Evolutionary conservation across 495 filamentous ascomycete species (phyloP).

Genomic region (Physcia stellaris): DNA sequence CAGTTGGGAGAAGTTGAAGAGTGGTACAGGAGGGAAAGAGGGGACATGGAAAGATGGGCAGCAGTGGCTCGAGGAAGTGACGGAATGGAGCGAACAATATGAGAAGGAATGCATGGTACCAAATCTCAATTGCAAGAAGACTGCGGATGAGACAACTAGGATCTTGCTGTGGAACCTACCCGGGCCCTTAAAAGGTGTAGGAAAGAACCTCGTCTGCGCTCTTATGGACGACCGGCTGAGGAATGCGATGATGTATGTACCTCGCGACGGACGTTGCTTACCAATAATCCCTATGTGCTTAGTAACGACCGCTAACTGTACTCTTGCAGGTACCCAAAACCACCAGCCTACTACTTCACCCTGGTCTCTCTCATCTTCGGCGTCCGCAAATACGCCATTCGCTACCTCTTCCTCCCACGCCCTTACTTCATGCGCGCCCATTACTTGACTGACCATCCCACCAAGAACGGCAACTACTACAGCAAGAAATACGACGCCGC

Average conservation of each 20-base stretch:
- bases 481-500: constrained; percentile 22
- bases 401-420: constrained; percentile 43
- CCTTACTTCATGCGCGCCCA: constrained; percentile 28
- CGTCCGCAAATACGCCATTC: constrained; percentile 37
- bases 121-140: constrained; percentile 32
- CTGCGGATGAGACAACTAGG: constrained; percentile 41
- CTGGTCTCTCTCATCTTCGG: constrained; percentile 30
- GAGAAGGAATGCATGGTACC: constrained; percentile 46
- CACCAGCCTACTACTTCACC: constrained; percentile 21
- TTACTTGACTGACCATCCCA: constrained; percentile 27
- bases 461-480: constrained; percentile 35
- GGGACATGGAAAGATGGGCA: constrained; percentile 46
- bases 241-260: constrained; percentile 47
- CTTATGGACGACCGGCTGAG: constrained; percentile 52
- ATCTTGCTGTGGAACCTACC: constrained; percentile 49
- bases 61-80: constrained; percentile 51
- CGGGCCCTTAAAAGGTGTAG: constrained; percentile 30
- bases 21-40: constrained; percentile 1
- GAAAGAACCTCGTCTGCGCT: constrained; percentile 35
- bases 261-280: too few species aligned
- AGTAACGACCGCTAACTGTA: too few species aligned
- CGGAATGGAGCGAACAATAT: constrained; percentile 43
- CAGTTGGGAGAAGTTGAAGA: constrained; percentile 28
- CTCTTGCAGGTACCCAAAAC: constrained; percentile 31
- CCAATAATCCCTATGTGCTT: too few species aligned